phyloP scores from a whole-genome alignment of 225 moss, liverwort and hornwort species.

The Polytrichum commune region DNA sequence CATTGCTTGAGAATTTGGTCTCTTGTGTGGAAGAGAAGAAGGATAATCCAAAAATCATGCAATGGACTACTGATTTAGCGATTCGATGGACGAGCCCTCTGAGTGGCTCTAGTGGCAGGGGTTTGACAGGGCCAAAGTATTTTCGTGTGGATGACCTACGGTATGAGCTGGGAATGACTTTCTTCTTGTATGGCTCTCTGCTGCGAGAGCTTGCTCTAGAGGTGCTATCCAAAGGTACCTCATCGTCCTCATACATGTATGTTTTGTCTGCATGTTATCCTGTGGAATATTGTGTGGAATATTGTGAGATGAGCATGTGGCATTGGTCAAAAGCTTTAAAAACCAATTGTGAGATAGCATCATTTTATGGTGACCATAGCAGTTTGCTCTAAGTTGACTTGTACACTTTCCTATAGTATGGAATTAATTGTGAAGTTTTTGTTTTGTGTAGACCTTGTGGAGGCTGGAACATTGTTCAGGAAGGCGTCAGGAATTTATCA shows the following conservation, averaged over 20 bases:
- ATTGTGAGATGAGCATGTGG: no score
- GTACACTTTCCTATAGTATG: not conserved
- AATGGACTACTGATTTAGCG: constrained; percentile 86
- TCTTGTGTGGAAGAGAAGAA: constrained; percentile 69
- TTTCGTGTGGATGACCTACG: constrained; percentile 94
- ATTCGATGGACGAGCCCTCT: constrained; percentile 92
- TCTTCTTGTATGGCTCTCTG: constrained; percentile 80
- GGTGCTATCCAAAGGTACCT: constrained; percentile 77
- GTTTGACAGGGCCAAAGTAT: constrained; percentile 78
- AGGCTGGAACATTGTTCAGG: constrained; percentile 81
- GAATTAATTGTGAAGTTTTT: not conserved
- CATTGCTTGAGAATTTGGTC: constrained; percentile 85
- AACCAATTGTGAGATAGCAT: no score
- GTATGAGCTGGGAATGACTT: constrained; percentile 88
- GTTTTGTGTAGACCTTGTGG: constrained; percentile 66
- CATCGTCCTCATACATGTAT: not conserved
- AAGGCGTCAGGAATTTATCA: constrained; percentile 92
- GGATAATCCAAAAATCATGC: constrained; percentile 56
- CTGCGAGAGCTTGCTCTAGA: constrained; percentile 91
- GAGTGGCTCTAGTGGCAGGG: constrained; percentile 68
- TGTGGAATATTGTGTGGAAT: not conserved
- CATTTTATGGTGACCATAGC: no score
- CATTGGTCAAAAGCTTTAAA: no score
- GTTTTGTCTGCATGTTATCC: not conserved
- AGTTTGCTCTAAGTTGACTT: no score